These are phyloP conservation scores for Delonix regia DNA, from an alignment of 306 rosid genomes.

Conservation along the genomic window DNA sequence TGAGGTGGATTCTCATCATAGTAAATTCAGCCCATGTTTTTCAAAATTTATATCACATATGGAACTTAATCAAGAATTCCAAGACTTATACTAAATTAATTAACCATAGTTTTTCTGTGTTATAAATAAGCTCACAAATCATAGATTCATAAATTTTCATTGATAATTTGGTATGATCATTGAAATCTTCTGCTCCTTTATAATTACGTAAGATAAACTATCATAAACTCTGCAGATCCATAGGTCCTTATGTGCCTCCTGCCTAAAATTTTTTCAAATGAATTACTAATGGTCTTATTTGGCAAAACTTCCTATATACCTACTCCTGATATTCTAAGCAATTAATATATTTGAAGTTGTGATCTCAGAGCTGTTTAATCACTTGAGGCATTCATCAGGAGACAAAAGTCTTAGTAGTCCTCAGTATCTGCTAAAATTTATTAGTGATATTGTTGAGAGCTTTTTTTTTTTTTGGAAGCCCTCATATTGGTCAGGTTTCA, in stretches of 20 bases:
- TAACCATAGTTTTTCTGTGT: background rate
- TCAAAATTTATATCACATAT: no score
- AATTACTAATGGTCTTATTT: background rate
- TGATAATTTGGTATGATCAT: background rate
- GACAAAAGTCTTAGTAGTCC: background rate
- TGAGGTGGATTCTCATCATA: background rate
- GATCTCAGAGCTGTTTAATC: background rate
- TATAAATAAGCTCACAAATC: background rate
- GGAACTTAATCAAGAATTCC: background rate
- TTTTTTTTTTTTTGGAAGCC: slow-evolving; percentile 2
- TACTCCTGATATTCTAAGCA: background rate
- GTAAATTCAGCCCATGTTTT: background rate
- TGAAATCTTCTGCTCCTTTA: background rate
- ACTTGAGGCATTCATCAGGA: background rate
- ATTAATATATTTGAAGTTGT: background rate
- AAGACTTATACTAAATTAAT: no score
- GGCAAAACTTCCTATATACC: background rate
- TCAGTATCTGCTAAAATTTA: background rate
- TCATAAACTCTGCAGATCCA: background rate
- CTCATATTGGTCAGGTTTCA: background rate
- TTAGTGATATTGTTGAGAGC: background rate
- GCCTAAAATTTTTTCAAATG: background rate
- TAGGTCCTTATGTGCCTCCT: background rate
- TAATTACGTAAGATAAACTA: background rate
- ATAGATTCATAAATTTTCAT: no score